phyloP scores from a whole-genome alignment of 1,284 basidiomycete species.

The Inonotus obliquus region DNA sequence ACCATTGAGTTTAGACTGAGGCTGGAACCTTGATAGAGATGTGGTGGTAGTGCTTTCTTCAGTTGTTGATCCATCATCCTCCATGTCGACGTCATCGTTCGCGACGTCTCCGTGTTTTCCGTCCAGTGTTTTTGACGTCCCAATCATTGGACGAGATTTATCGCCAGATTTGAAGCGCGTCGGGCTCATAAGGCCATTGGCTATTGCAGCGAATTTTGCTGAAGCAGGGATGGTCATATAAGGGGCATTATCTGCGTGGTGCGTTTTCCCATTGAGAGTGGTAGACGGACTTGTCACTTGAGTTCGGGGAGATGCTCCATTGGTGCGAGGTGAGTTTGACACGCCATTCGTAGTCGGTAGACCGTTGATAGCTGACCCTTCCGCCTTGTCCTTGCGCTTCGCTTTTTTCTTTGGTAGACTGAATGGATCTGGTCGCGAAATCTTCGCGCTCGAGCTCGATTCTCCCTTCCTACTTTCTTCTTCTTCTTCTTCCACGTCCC shows the following conservation, averaged over 20 bases:
- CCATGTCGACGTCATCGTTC: too few species aligned
- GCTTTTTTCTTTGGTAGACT: slow-evolving; percentile 10
- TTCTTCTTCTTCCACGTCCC: slow-evolving; percentile 37
- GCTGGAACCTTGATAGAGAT: too few species aligned
- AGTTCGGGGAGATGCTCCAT: background rate
- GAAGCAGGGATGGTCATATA: too few species aligned
- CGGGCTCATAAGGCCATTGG: background rate
- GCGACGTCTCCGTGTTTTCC: too few species aligned
- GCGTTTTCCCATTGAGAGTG: background rate
- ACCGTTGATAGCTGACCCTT: background rate
- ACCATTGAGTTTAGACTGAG: background rate
- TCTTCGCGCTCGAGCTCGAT: slow-evolving; percentile 12
- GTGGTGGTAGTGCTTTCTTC: too few species aligned
- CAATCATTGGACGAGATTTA: too few species aligned
- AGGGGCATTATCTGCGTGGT: too few species aligned
- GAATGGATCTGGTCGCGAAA: slow-evolving; percentile 16
- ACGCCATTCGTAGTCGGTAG: background rate
- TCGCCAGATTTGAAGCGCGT: too few species aligned
- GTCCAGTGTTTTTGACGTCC: too few species aligned
- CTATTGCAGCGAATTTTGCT: background rate
- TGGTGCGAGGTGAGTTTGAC: background rate
- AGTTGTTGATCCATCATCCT: too few species aligned
- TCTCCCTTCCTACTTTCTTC: slow-evolving; percentile 15
- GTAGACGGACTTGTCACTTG: background rate
- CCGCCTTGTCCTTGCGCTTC: background rate